phyloP scores from a whole-genome alignment of 1,284 basidiomycete species.

The Sphaerobolus stellatus region DNA sequence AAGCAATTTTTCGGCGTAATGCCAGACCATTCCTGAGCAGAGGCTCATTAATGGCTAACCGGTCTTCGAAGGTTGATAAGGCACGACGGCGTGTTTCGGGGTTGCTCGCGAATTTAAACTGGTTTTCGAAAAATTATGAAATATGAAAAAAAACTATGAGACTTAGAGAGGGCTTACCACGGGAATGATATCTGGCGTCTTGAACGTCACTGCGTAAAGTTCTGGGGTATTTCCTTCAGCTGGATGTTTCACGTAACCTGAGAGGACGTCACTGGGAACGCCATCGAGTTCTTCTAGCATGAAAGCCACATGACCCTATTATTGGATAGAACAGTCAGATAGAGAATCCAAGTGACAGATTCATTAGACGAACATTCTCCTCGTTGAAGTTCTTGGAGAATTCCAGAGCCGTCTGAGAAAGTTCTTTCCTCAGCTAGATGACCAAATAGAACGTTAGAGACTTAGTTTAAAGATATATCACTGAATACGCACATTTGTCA shows the following conservation, averaged over 20 bases:
- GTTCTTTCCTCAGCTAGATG: conserved; percentile 40
- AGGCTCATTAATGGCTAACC: conserved; percentile 67
- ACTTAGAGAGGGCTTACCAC: conserved; percentile 53
- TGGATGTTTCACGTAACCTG: conserved; percentile 66
- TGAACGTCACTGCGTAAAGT: conserved; percentile 68
- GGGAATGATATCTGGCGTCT: conserved; percentile 76
- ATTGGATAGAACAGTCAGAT: too few species aligned
- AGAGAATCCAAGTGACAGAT: too few species aligned
- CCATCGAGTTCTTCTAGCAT: conserved; percentile 74
- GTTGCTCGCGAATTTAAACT: conserved; percentile 77
- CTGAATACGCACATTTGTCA: conserved; percentile 53
- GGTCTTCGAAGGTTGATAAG: conserved; percentile 63
- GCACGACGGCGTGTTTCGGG: conserved; percentile 67
- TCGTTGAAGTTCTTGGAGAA: conserved; percentile 84
- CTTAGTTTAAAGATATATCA: too few species aligned
- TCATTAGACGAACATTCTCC: conserved; percentile 70
- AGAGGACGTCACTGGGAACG: conserved; percentile 73
- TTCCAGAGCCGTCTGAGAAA: conserved; percentile 68
- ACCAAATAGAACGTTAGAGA: not conserved
- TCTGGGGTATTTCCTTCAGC: conserved; percentile 48
- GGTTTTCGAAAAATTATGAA: conserved; percentile 5
- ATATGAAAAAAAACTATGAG: too few species aligned
- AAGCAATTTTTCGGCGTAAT: conserved; percentile 66
- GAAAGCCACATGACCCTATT: conserved; percentile 60
- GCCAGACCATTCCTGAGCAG: conserved; percentile 63